Conservation (phyloP, 352 stramenopile genomes). For the Globisporangium spinosum region DNA sequence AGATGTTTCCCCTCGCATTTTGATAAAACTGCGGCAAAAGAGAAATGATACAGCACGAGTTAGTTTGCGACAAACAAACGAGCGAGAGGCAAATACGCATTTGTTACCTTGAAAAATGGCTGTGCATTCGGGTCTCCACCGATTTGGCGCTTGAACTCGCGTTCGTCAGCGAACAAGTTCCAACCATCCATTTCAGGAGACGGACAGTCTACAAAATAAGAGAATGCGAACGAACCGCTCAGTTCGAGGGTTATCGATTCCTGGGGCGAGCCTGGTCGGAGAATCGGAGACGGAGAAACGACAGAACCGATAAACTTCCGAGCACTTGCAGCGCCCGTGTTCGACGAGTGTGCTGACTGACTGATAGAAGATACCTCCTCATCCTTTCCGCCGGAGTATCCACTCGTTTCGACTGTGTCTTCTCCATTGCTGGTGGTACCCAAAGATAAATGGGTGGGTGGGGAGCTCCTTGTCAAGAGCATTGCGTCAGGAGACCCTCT, state of each 20-base stretch:
- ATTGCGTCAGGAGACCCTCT: slow-evolving; percentile 1
- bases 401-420: slow-evolving; percentile 7
- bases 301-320: slow-evolving; percentile 23
- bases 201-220: slow-evolving; percentile 42
- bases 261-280: slow-evolving; percentile 30
- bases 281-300: slow-evolving; percentile 34
- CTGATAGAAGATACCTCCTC: background rate
- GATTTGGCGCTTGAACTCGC: slow-evolving; percentile 79
- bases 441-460: slow-evolving; percentile 11
- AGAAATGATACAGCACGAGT: background rate
- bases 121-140: slow-evolving; percentile 48
- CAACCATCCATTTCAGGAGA: slow-evolving; percentile 60
- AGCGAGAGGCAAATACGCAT: background rate
- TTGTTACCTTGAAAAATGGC: slow-evolving; percentile 64
- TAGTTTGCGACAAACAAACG: slow-evolving; percentile 6
- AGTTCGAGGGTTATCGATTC: slow-evolving; percentile 36
- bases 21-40: slow-evolving; percentile 55
- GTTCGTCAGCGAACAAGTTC: slow-evolving; percentile 70
- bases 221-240: slow-evolving; percentile 69
- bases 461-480: slow-evolving; percentile 1
- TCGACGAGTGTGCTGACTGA: background rate
- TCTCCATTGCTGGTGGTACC: slow-evolving; percentile 1
- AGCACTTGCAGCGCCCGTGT: background rate
- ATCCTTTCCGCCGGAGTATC: slow-evolving; percentile 2
- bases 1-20: slow-evolving; percentile 77